A percentile compares a stretch with the other conserved stretches of the same genome.
Evolutionary conservation across 441 rosid species (phyloP).

Genomic region (Capsella rubella): DNA sequence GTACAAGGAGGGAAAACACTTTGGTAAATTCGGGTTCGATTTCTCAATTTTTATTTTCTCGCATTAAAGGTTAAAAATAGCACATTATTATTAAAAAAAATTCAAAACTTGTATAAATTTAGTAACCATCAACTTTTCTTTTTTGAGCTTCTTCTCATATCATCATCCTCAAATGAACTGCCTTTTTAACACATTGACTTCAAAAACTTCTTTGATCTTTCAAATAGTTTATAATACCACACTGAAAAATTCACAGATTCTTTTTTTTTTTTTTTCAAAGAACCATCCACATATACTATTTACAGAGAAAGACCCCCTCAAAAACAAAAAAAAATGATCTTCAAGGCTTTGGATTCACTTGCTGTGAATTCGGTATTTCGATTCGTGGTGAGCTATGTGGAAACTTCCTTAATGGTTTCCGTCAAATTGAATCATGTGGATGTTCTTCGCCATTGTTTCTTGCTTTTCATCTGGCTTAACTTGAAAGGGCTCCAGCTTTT

Average conservation of each 20-base stretch:
- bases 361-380: neutral
- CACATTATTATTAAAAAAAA: too few relatives aligned
- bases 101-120: neutral
- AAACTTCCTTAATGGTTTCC: neutral
- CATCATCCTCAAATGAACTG: constrained; percentile 2
- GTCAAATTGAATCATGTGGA: constrained; percentile 61
- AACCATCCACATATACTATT: constrained; percentile 32
- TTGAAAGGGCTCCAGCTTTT: constrained; percentile 99
- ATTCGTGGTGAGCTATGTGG: constrained; percentile 17
- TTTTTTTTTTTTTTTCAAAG: neutral
- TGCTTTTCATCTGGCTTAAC: constrained; percentile 81
- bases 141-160: neutral
- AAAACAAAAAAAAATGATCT: neutral
- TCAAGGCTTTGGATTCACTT: constrained; percentile 30
- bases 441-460: constrained; percentile 95
- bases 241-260: constrained; percentile 24
- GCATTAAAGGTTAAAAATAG: neutral
- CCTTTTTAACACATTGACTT: constrained; percentile 2
- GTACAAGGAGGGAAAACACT: constrained; percentile 42
- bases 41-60: constrained; percentile 11
- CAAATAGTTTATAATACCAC: constrained; percentile 22
- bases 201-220: constrained; percentile 17
- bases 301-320: constrained; percentile 28
- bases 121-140: neutral
- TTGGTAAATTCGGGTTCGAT: constrained; percentile 33